Evolutionary conservation across 169 alveolate species (phyloP).

Genomic region (Plasmodium knowlesi): DNA sequence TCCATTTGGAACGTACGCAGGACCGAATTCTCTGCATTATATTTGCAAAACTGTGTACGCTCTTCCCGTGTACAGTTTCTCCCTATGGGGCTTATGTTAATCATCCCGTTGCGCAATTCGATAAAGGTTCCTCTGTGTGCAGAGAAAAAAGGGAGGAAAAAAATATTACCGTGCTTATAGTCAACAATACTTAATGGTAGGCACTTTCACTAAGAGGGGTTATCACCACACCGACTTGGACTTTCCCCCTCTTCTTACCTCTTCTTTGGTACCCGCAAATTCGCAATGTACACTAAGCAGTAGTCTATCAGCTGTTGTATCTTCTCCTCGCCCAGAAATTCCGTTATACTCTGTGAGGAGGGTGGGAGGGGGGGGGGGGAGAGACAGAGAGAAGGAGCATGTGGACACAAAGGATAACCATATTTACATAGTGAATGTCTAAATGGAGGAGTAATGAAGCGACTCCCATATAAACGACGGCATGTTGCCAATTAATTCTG

Average conservation of each 20-base stretch:
- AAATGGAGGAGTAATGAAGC: neutral
- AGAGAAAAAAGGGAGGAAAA: neutral
- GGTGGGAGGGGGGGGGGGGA: too few relatives aligned
- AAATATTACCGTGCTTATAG: neutral
- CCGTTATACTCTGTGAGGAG: slow-evolving; percentile 78
- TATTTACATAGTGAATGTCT: neutral
- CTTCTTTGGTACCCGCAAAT: slow-evolving; percentile 94
- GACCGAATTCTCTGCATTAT: slow-evolving; percentile 83
- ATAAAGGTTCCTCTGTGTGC: slow-evolving; percentile 92
- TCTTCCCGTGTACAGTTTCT: slow-evolving; percentile 95
- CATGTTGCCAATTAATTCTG: neutral
- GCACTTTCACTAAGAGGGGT: neutral
- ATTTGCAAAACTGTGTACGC: slow-evolving; percentile 91
- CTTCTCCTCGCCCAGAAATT: slow-evolving; percentile 89
- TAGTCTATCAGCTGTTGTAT: slow-evolving; percentile 90
- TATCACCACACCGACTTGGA: neutral
- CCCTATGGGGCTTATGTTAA: slow-evolving; percentile 97
- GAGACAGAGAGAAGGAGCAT: too few relatives aligned
- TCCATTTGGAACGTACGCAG: slow-evolving; percentile 38
- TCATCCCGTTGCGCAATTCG: slow-evolving; percentile 95
- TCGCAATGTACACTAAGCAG: slow-evolving; percentile 90
- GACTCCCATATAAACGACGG: neutral
- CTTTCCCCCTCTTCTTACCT: slow-evolving; percentile 78
- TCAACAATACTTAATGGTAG: neutral
- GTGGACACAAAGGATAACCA: neutral